Percentiles rank a stretch among this genome's conserved stretches.
phyloP scores from a whole-genome alignment of 1,284 basidiomycete genomes.

The Termitomyces sp. region DNA sequence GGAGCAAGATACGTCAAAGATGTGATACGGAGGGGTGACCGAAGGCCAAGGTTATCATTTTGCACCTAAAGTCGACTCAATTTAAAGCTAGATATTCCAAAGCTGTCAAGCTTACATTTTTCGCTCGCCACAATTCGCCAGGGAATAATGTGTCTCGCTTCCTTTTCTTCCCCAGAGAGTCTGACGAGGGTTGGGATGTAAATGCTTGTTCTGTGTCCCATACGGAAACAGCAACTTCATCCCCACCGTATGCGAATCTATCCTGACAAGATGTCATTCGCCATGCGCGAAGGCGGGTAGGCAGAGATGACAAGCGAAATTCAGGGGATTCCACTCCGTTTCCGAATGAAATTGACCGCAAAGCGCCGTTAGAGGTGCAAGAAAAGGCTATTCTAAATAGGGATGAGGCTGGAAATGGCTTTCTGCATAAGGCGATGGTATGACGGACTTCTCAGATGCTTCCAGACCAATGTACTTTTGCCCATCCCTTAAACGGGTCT shows the following conservation, averaged over 20 bases:
- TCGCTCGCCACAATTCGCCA: conserved; percentile 76
- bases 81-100: background rate
- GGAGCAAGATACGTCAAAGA: conserved; percentile 53
- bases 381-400: conserved; percentile 47
- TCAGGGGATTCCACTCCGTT: conserved; percentile 22
- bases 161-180: conserved; percentile 47
- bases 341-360: conserved; percentile 42
- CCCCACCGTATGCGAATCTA: conserved; percentile 78
- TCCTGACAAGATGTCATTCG: conserved; percentile 46
- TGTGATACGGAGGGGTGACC: conserved; percentile 79
- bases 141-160: conserved; percentile 66
- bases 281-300: conserved; percentile 63
- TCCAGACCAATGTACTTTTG: conserved; percentile 60
- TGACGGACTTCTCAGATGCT: conserved; percentile 38
- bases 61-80: conserved; percentile 44
- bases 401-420: background rate
- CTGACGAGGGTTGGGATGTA: conserved; percentile 18
- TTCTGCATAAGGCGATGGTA: background rate
- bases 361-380: conserved; percentile 69
- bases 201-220: conserved; percentile 79
- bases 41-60: conserved; percentile 73
- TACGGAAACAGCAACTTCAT: conserved; percentile 83
- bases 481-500: conserved; percentile 47
- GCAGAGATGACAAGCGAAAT: conserved; percentile 39
- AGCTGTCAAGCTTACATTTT: conserved; percentile 44